Evolutionary conservation across 2,329 filamentous ascomycete genomes (phyloP), one percentile per base, ranked within the genome.

Genomic region (Fusarium verticillioides): DNA sequence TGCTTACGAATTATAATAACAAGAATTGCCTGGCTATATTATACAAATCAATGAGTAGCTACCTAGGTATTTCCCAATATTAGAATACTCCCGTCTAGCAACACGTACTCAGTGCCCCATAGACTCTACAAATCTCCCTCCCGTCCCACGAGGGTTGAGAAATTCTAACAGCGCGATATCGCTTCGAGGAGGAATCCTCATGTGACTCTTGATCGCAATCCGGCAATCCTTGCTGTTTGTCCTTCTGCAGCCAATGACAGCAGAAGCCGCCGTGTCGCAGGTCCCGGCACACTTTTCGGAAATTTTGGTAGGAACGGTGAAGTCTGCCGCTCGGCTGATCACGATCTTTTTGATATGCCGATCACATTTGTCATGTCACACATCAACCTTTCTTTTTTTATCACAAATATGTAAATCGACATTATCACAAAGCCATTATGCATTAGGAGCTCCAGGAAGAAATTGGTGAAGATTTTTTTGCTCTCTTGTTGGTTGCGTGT

Each of bases 231-330:
- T 60, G 69, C 49, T 57, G 44, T 44, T 60, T 47, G 19, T 23
- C 36, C 18, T 60, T 52, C 34, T 28, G 10, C 44, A 60, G 52
- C 69, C 61, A 71, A 71, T 70, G 40, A 47, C 32, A 59, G 40
- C 21, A 40, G 10, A 54, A 60, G 21, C 36, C 46, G 58, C 30
- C 39, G 47, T 66, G 67, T 57, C 49, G 50, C 50, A 61, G 50
- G 43, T 54, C 66, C 36, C 46, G 34, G 49, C 47, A 56, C 70
- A 57, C 44, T 42, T 63, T 66, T 66, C 66, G 53, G 43, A 73
- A 54, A 47, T 64, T 40, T 46, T 73, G 60, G 66, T 73, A 66
- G 58, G 62, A 70, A 73, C 66, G 57, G 66, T 74, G 67, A 28
- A 28, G 40, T 57, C 49, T 63, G 44, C 32, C 61, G 46, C 37